Conservation (phyloP, 78 protist species). For the Dictyostelium capitatum region DNA sequence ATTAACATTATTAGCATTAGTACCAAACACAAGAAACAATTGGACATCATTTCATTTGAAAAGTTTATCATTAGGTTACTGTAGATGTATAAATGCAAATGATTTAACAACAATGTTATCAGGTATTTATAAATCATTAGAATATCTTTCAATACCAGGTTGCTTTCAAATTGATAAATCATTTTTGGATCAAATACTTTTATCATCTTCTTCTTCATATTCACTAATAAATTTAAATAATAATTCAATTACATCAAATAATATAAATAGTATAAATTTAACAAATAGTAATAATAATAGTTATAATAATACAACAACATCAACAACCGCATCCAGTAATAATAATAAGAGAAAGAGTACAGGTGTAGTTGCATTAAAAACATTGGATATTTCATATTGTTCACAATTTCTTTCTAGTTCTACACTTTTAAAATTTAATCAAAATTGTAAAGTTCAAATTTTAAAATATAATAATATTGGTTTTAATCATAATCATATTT, state of each 20-base stretch:
- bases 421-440: not conserved
- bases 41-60: constrained; percentile 6
- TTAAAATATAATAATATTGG: not conserved
- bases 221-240: not conserved
- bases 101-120: not conserved
- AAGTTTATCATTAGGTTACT: constrained; percentile 27
- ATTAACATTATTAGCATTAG: constrained; percentile 13
- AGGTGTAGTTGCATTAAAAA: constrained; percentile 3
- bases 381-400: constrained; percentile 8
- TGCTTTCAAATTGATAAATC: constrained; percentile 41
- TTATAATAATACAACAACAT: not conserved
- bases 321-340: not conserved
- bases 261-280: too few relatives aligned
- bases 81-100: constrained; percentile 25
- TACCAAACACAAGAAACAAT: constrained; percentile 16
- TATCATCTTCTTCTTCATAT: not conserved
- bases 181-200: constrained; percentile 1
- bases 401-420: constrained; percentile 14
- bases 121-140: constrained; percentile 1
- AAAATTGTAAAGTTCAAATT: constrained; percentile 1
- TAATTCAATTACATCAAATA: not conserved
- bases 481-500: constrained; percentile 12
- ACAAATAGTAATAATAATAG: too few relatives aligned
- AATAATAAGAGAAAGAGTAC: not conserved
- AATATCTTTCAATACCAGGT: constrained; percentile 39